Percentiles rank a stretch among this genome's conserved stretches.
phyloP scores from a whole-genome alignment of 176 grass and related monocot species.

The Thalia dealbata region DNA sequence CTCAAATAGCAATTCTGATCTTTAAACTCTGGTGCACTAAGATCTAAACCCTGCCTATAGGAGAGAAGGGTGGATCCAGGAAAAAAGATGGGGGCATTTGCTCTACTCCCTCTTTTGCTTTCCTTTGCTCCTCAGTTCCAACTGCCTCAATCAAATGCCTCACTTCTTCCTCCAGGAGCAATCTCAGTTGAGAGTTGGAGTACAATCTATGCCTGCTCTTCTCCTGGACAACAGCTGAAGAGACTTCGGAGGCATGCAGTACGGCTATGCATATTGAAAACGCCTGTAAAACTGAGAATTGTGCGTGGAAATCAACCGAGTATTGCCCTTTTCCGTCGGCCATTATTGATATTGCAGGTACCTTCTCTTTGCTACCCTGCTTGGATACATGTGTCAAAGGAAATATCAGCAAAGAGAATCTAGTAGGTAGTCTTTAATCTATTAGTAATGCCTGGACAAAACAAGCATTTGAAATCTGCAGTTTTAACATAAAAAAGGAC shows the following conservation, averaged over 20 bases:
- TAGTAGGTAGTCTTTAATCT: not conserved
- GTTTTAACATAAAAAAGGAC: not conserved
- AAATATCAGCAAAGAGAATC: not conserved
- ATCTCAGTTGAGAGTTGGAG: conserved; percentile 55
- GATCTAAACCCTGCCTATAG: conserved; percentile 78
- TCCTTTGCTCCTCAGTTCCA: conserved; percentile 61
- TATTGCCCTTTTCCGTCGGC: conserved; percentile 50
- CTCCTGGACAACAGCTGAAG: conserved; percentile 45
- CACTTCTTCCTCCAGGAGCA: conserved; percentile 89
- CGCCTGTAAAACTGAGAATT: conserved; percentile 67
- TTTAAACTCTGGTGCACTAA: not conserved
- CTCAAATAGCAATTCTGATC: not conserved
- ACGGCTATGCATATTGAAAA: conserved; percentile 87
- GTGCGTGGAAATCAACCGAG: conserved; percentile 76
- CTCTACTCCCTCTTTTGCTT: conserved; percentile 40
- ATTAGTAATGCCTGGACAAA: not conserved
- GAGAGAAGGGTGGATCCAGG: conserved; percentile 60
- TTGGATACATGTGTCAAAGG: conserved; percentile 5
- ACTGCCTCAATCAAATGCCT: conserved; percentile 72
- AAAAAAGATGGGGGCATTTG: conserved; percentile 48
- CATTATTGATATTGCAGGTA: conserved; percentile 63
- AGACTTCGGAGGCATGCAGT: conserved; percentile 74
- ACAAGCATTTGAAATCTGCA: not conserved
- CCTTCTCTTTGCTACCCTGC: conserved; percentile 77
- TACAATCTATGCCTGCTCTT: conserved; percentile 70